These are phyloP conservation scores for Pythium folliculosum DNA, from an alignment of 352 stramenopile genomes.

Conservation along the genomic window DNA sequence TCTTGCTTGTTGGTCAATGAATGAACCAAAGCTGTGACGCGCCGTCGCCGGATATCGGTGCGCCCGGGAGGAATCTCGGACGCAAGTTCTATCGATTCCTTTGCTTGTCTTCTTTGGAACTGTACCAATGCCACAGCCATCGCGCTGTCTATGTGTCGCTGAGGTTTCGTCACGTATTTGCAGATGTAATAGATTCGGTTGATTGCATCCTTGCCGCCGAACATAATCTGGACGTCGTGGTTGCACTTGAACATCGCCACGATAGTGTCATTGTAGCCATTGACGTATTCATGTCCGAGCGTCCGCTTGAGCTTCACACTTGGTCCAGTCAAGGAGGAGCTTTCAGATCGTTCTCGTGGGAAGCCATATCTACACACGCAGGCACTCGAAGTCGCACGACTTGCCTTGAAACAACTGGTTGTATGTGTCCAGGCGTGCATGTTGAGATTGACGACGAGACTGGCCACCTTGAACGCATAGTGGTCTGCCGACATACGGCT, in stretches of 20 bases:
- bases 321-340: neutral
- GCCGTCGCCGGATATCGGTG: conserved; percentile 7
- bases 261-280: conserved; percentile 18
- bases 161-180: conserved; percentile 24
- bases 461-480: conserved; percentile 7
- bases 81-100: neutral
- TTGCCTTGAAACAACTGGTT: conserved; percentile 15
- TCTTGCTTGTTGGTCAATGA: conserved; percentile 4
- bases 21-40: neutral
- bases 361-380: conserved; percentile 6
- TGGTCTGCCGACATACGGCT: neutral
- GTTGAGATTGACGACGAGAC: conserved; percentile 17
- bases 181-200: conserved; percentile 19
- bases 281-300: conserved; percentile 12
- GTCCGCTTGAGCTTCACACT: neutral
- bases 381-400: neutral
- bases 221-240: conserved; percentile 14
- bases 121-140: conserved; percentile 9
- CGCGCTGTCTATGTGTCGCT: conserved; percentile 4
- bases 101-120: conserved; percentile 16
- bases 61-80: neutral
- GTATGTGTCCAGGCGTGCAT: conserved; percentile 19
- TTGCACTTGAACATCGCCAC: conserved; percentile 25
- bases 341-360: neutral
- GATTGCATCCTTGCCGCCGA: conserved; percentile 11